Percentiles rank a stretch among this genome's conserved stretches.
Evolutionary conservation across 129 eudicot species (phyloP).

Genomic region (Lonicera japonica): DNA sequence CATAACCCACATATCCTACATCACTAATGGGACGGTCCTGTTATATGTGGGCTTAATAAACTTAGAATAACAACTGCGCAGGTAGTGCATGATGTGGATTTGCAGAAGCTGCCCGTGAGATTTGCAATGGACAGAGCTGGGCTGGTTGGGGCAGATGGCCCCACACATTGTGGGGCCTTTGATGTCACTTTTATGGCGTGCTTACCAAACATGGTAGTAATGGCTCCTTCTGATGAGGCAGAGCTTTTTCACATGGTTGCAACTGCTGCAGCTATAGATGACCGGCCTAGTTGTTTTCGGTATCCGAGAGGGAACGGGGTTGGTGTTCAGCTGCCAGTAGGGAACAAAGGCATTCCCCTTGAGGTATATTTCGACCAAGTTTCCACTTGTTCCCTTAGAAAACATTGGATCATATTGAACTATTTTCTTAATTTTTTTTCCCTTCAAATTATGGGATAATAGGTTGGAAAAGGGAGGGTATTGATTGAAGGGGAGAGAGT

Average conservation of each 20-base stretch:
- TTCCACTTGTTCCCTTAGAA: not conserved
- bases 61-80: slow-evolving; percentile 10
- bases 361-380: slow-evolving; percentile 35
- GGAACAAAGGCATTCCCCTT: slow-evolving; percentile 88
- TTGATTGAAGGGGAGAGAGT: slow-evolving; percentile 80
- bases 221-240: slow-evolving; percentile 97
- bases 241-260: slow-evolving; percentile 96
- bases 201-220: slow-evolving; percentile 90
- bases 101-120: slow-evolving; percentile 85
- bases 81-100: slow-evolving; percentile 94
- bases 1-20: too few relatives aligned
- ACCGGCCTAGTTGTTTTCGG: slow-evolving; percentile 86
- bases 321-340: slow-evolving; percentile 72
- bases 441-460: too few relatives aligned
- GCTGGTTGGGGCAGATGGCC: slow-evolving; percentile 92
- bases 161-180: slow-evolving; percentile 93
- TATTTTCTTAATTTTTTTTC: not conserved
- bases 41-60: not conserved
- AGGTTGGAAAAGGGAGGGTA: slow-evolving; percentile 91
- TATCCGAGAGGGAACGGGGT: slow-evolving; percentile 95
- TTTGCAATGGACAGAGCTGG: slow-evolving; percentile 95
- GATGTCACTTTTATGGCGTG: slow-evolving; percentile 90
- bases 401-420: not conserved
- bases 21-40: not conserved
- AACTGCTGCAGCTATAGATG: slow-evolving; percentile 93